phyloP scores from a whole-genome alignment of 108 stramenopile genomes.

The Parmales sp. region DNA sequence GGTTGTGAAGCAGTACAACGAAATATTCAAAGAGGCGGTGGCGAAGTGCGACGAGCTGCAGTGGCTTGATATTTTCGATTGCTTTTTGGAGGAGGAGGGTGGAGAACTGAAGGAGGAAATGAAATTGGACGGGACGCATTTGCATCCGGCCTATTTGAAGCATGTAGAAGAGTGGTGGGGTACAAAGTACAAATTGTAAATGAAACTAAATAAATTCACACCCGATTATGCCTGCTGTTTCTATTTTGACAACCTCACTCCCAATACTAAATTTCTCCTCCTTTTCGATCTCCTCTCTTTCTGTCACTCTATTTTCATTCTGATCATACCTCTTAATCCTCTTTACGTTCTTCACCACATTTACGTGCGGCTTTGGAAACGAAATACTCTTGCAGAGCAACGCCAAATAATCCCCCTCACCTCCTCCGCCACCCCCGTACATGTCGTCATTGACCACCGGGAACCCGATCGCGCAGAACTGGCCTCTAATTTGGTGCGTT shows the following conservation, averaged over 20 bases:
- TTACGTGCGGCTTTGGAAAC: conserved; percentile 27
- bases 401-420: conserved; percentile 22
- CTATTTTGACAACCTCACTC: no score
- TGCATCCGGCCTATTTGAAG: conserved; percentile 24
- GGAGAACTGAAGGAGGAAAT: not conserved
- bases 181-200: no score
- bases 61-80: conserved; percentile 30
- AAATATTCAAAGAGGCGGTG: not conserved
- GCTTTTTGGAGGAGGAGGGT: conserved; percentile 12
- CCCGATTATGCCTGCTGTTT: no score
- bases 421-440: conserved; percentile 57
- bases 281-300: conserved; percentile 11
- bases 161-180: not conserved
- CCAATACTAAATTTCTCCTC: not conserved
- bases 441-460: conserved; percentile 68
- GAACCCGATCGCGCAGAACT: conserved; percentile 55
- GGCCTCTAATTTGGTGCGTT: conserved; percentile 82
- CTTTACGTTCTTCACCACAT: conserved; percentile 6
- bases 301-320: conserved; percentile 6
- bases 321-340: not conserved
- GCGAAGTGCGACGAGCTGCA: conserved; percentile 13
- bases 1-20: conserved; percentile 33
- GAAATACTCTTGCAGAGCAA: conserved; percentile 28
- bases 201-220: no score
- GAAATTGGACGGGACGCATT: conserved; percentile 35